Evolutionary conservation across 2,329 filamentous ascomycete genomes (phyloP).

Genomic region (Pyrenochaeta sp.): DNA sequence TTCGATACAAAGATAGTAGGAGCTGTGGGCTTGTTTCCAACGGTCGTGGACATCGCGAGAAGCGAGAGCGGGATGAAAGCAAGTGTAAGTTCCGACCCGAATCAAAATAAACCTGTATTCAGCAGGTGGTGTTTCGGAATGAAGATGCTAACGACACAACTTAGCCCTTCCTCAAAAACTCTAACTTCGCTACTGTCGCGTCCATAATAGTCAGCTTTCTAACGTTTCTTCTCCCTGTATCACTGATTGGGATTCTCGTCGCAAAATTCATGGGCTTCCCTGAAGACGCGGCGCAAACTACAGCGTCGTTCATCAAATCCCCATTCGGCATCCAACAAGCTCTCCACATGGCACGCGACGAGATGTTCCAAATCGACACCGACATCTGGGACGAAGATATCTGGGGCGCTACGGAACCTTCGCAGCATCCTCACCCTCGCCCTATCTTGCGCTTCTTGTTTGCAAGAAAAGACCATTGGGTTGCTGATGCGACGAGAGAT

Average conservation of each 20-base stretch:
- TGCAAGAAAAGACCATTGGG: slow-evolving; percentile 68
- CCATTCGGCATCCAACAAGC: slow-evolving; percentile 61
- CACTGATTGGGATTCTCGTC: slow-evolving; percentile 54
- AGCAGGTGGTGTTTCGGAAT: not conserved
- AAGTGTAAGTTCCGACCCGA: slow-evolving; percentile 38
- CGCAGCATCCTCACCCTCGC: slow-evolving; percentile 42
- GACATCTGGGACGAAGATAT: slow-evolving; percentile 67
- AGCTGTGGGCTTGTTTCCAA: slow-evolving; percentile 56
- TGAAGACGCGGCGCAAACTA: slow-evolving; percentile 56
- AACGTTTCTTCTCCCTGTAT: slow-evolving; percentile 52
- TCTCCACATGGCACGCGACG: slow-evolving; percentile 66
- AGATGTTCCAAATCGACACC: slow-evolving; percentile 64
- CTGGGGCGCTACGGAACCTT: slow-evolving; percentile 60
- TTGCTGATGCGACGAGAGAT: slow-evolving; percentile 65
- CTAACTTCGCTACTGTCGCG: slow-evolving; percentile 35
- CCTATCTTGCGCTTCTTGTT: slow-evolving; percentile 66
- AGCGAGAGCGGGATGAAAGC: slow-evolving; percentile 54
- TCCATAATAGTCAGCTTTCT: slow-evolving; percentile 54
- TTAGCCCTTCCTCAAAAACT: slow-evolving; percentile 37
- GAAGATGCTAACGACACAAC: slow-evolving; percentile 13
- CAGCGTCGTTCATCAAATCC: slow-evolving; percentile 60
- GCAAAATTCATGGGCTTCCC: slow-evolving; percentile 53
- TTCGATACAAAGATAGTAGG: slow-evolving; percentile 39
- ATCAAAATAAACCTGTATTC: too few relatives aligned
- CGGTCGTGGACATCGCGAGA: slow-evolving; percentile 56